Base-by-base conservation (phyloP, 1,284 basidiomycete species). In the Boletus smithii region DNA sequence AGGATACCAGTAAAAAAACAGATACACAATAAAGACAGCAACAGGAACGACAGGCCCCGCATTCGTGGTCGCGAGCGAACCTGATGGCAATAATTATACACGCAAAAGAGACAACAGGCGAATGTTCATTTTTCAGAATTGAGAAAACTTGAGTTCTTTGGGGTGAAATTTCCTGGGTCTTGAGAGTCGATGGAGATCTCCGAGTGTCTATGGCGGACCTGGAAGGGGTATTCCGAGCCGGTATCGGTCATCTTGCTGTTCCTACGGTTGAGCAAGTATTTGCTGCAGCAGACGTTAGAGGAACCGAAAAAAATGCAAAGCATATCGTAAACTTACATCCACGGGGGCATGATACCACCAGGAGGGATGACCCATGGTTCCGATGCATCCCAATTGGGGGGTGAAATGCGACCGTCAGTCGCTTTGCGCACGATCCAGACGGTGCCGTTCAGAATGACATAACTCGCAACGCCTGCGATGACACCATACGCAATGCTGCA, bases 401-500 rank as follows among this genome's bases (percentile, higher is more conserved):
- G 90, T 2, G 79, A 65, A 48, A 93, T 73, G 39, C 81, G 75
- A n/a, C 78, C 83, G 10, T 77, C 67, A 2, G 77, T 70, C 24
- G 77, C 53, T 57, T 76, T 80, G 56, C 72, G 75, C 49, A 89
- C 35, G n/a, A 77, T 33, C 62, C 77, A 75, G 4, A 88, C 81
- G 36, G 84, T 70, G 36, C 83, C 83, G 65, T 94, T 92, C 53
- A 94, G 72, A 41, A 90, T 56, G 44, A 89, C 62, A 67, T 89
- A 91, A 17, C 81, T 79, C 42, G 76, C 48, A 51, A 93, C 75
- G 42, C 90, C 91, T 0, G 85, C 85, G 53, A 94, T 92, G 61
- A 94, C 83, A 57, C 91, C 91, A 65, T 94, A 93, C 24, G 91
- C 88, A 62, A 94, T 92, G 75, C 85, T 89, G 61, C 11, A 44